Conservation (phyloP, 2,329 filamentous ascomycete genomes). For the Macrophomina tecta region DNA sequence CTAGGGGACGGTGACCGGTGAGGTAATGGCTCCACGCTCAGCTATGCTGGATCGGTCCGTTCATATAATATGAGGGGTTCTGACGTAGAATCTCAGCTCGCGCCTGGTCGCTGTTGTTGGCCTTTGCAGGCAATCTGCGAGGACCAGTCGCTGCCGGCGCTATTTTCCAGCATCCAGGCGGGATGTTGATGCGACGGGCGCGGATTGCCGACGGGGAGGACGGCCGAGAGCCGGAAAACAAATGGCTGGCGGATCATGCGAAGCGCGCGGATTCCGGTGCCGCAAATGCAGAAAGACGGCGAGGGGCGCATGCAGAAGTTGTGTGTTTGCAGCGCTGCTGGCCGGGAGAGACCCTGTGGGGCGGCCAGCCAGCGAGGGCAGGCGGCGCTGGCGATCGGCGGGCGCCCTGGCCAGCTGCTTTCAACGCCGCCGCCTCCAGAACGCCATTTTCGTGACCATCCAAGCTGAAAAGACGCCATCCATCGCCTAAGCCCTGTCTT, state of each 20-base stretch:
- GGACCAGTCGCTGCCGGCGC: conserved; percentile 5
- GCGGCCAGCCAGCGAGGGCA: not conserved
- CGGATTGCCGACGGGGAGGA: not conserved
- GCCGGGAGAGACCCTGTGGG: not conserved
- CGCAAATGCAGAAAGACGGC: not conserved
- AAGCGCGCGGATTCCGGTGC: not conserved
- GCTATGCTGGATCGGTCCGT: not conserved
- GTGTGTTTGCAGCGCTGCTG: not conserved
- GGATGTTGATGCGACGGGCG: not conserved
- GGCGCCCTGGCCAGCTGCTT: conserved; percentile 1
- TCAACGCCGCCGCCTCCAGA: conserved; percentile 20
- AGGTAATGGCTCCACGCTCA: not conserved
- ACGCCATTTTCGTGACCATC: conserved; percentile 22
- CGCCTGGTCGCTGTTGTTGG: not conserved
- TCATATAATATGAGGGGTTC: not conserved
- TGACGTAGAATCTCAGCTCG: not conserved
- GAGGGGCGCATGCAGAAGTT: not conserved
- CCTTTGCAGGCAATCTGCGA: not conserved
- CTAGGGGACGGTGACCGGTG: not conserved
- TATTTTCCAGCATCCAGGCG: not conserved
- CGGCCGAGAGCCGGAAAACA: not conserved
- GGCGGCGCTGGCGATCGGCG: conserved; percentile 1
- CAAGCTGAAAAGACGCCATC: conserved; percentile 25
- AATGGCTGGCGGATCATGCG: not conserved
- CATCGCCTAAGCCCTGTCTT: conserved; percentile 18